These are phyloP conservation scores for Fusarium equiseti DNA, from an alignment of 2,329 filamentous ascomycete genomes.

Conservation along the genomic window DNA sequence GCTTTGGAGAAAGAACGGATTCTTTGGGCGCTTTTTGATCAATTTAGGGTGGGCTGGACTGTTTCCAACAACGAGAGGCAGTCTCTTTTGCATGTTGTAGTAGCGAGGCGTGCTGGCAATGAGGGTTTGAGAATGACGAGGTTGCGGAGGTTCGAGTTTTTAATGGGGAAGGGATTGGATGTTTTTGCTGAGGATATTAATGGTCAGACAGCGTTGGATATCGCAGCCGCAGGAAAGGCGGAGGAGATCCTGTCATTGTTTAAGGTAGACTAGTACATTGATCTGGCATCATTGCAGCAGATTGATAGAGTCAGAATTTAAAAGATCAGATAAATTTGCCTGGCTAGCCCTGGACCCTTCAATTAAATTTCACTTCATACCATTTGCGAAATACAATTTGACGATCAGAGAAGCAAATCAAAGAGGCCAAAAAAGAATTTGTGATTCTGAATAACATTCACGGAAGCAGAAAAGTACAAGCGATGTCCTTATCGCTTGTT, in stretches of 20 bases:
- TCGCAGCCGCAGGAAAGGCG: not conserved
- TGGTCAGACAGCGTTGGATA: not conserved
- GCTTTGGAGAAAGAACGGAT: not conserved
- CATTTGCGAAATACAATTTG: no score
- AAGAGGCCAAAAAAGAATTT: no score
- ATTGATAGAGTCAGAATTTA: no score
- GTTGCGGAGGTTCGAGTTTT: not conserved
- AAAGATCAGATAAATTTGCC: no score
- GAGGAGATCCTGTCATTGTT: not conserved
- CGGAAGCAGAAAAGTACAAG: no score
- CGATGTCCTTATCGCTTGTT: no score
- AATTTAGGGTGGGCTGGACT: not conserved
- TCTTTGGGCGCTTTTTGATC: not conserved
- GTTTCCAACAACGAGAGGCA: not conserved
- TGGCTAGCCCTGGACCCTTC: no score
- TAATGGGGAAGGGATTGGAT: not conserved
- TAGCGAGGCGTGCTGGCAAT: rapidly evolving
- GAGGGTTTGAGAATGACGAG: not conserved
- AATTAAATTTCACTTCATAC: no score
- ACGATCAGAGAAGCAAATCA: no score
- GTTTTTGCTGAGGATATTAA: not conserved
- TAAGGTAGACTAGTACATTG: not conserved
- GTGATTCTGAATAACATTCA: no score
- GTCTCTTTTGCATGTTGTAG: not conserved
- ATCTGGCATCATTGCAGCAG: rapidly evolving